Base-by-base conservation (phyloP, 1,284 basidiomycete species). In the Uromyces viciae-fabae region DNA sequence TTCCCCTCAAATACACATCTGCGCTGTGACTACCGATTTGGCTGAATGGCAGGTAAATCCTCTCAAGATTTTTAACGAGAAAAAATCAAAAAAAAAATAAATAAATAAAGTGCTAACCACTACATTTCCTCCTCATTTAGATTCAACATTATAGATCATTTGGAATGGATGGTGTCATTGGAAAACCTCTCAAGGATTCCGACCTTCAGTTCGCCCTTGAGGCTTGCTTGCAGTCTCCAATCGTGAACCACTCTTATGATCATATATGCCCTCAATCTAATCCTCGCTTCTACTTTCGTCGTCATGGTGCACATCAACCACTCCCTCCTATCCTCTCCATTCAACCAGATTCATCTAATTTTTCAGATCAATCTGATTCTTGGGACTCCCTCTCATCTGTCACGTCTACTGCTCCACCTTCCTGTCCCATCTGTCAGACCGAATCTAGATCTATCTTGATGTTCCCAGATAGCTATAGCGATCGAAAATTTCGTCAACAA, bases 111-210 rank as follows among this genome's bases (percentile, higher is more conserved):
- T n/a, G n/a, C n/a, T n/a, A n/a, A n/a, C n/a, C n/a, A n/a, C n/a
- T n/a, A n/a, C 31, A 62, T 33, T 36, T 56, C 38, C 14, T 36
- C 62, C 43, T 42, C 43, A 31, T 54, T 31, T 68, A 79, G 77
- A 54, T 79, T 33, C 36, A 72, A 28, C 64, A 60, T 4, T 79
- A 79, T 28, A 25, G 43, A 69, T 28, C 33, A 31, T 17, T 58
- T 1, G 66, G 52, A 0, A 79, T 79, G 77, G 56, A 79, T 62
- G 77, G 77, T 7, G 77, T 79, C 1, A 79, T 79, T 36, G 77
- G 66, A 1, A 79, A 79, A 72, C 77, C 77, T 14, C 54, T 79
- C 31, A 79, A 72, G 54, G 52, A 79, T 25, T 54, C 28, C 25
- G 68, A 79, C 31, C 54, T 79, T 11, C n/a, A 56, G 43, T 62